Evolutionary conservation across 164 flowering plant genomes (phyloP).

Genomic region (Umbellularia californica): DNA sequence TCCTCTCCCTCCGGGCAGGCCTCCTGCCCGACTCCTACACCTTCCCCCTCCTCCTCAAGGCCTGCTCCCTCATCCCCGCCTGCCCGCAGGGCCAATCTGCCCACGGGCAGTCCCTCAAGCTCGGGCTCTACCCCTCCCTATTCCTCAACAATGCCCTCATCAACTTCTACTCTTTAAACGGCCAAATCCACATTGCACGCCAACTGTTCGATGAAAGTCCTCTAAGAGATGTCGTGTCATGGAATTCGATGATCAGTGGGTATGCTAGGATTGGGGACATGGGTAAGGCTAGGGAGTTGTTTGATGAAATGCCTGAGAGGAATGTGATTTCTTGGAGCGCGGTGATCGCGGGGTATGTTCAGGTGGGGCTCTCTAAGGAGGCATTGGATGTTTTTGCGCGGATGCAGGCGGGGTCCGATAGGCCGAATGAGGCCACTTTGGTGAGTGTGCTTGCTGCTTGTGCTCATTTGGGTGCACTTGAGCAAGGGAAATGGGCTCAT

Average conservation of each 20-base stretch:
- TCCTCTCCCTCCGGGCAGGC: conserved; percentile 10
- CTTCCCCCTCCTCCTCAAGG: conserved; percentile 24
- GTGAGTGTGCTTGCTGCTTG: conserved; percentile 29
- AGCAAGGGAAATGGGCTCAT: conserved; percentile 35
- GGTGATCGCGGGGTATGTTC: conserved; percentile 29
- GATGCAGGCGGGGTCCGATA: conserved; percentile 21
- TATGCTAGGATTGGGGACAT: conserved; percentile 23
- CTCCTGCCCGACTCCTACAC: conserved; percentile 24
- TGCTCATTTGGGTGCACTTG: conserved; percentile 27
- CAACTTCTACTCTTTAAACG: conserved; percentile 22
- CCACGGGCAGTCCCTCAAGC: conserved; percentile 26
- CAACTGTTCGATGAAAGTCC: conserved; percentile 15
- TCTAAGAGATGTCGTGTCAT: conserved; percentile 28
- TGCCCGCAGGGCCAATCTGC: conserved; percentile 21
- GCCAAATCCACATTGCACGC: conserved; percentile 9
- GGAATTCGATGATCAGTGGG: conserved; percentile 29
- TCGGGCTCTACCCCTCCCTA: conserved; percentile 15
- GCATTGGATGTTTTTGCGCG: conserved; percentile 23
- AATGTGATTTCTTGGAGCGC: conserved; percentile 33
- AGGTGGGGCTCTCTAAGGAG: conserved; percentile 20
- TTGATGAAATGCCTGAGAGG: conserved; percentile 32
- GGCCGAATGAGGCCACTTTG: conserved; percentile 23
- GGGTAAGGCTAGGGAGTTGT: conserved; percentile 12
- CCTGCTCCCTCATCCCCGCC: conserved; percentile 15
- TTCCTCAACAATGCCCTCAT: conserved; percentile 22